Evolutionary conservation across 352 stramenopile genomes (phyloP).

Genomic region (Phytophthora fragariae): DNA sequence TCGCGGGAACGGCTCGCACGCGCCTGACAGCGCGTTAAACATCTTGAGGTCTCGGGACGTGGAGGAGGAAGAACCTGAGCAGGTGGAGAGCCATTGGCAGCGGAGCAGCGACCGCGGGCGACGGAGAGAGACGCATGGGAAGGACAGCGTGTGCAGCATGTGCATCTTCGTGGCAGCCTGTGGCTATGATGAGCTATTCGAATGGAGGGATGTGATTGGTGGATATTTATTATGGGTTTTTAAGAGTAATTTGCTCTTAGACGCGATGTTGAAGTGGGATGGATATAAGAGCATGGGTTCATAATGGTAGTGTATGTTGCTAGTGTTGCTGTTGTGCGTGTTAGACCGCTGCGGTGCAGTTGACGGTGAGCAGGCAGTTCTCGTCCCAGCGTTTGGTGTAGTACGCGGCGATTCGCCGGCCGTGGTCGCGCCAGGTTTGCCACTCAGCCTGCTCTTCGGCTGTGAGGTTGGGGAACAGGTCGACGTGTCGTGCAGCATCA

Average conservation of each 20-base stretch:
- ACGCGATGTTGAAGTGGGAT: not conserved
- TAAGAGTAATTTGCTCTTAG: not conserved
- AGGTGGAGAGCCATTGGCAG: not conserved
- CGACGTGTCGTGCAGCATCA: constrained; percentile 51
- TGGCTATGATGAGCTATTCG: not conserved
- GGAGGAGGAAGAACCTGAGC: not conserved
- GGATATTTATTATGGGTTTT: not conserved
- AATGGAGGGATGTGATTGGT: not conserved
- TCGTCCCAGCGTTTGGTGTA: constrained; percentile 60
- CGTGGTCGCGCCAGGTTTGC: constrained; percentile 29
- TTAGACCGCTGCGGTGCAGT: constrained; percentile 25
- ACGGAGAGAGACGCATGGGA: not conserved
- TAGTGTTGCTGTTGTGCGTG: not conserved
- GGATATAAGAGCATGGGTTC: not conserved
- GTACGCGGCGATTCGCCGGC: constrained; percentile 53
- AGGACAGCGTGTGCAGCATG: not conserved
- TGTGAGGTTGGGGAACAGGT: constrained; percentile 45
- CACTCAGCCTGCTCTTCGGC: constrained; percentile 28
- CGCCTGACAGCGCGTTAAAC: constrained; percentile 67
- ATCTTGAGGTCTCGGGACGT: constrained; percentile 39
- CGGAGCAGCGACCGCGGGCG: not conserved
- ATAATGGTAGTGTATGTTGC: not conserved
- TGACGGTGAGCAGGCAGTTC: constrained; percentile 44
- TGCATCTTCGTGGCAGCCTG: not conserved
- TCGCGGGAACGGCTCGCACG: constrained; percentile 54